Conservation (phyloP, 2,329 filamentous ascomycete species). For the Cladosporium sp. region DNA sequence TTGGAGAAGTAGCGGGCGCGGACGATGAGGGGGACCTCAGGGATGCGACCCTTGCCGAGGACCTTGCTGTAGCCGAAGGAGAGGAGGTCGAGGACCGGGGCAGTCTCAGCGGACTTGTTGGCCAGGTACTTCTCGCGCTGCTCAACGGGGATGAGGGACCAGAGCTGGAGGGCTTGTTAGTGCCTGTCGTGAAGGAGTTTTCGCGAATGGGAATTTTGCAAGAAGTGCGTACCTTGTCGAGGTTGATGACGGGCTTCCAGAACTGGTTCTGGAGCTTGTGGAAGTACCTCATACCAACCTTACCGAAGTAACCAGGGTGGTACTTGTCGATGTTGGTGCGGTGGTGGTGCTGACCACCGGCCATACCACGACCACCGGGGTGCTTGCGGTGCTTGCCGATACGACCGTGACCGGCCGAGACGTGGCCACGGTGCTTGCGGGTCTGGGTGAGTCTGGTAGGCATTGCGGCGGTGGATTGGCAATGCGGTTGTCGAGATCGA, state of each 20-base stretch:
- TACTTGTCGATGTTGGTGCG: conserved; percentile 88
- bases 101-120: conserved; percentile 83
- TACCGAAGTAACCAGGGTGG: conserved; percentile 99
- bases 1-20: conserved; percentile 92
- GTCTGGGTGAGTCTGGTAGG: conserved; percentile 71
- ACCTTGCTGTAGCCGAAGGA: conserved; percentile 97
- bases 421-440: conserved; percentile 89
- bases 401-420: conserved; percentile 97
- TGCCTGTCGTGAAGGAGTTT: background rate
- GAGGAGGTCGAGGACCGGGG: conserved; percentile 96
- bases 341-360: conserved; percentile 99
- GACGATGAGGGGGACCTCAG: conserved; percentile 87
- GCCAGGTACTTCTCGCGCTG: conserved; percentile 86
- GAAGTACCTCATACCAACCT: conserved; percentile 63
- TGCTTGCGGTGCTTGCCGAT: conserved; percentile 97
- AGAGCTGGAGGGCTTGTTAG: conserved; percentile 56
- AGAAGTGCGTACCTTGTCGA: conserved; percentile 71
- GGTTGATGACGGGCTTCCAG: conserved; percentile 98
- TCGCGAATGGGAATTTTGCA: background rate
- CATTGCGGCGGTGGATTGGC: conserved; percentile 46
- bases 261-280: conserved; percentile 92
- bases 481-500: background rate
- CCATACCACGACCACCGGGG: conserved; percentile 73
- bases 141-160: conserved; percentile 89
- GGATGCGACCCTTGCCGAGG: conserved; percentile 94